phyloP scores from a whole-genome alignment of 1,284 basidiomycete species.

The Meira nashicola region DNA sequence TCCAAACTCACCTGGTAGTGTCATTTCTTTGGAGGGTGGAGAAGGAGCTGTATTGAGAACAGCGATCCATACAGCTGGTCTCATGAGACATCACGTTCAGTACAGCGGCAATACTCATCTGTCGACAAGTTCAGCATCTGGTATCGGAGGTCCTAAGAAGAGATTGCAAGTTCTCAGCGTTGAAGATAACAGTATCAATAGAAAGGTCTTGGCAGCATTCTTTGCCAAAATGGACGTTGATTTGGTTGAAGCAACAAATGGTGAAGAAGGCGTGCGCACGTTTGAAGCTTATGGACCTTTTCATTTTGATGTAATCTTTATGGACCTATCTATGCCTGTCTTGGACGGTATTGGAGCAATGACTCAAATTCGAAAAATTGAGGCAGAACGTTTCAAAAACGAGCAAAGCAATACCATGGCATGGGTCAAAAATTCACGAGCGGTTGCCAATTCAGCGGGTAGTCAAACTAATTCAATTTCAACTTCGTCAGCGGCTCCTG shows the following conservation, averaged over 20 bases:
- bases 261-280: slow-evolving; percentile 73
- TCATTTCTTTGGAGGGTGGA: slow-evolving; percentile 55
- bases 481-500: not conserved
- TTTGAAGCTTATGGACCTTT: slow-evolving; percentile 62
- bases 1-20: slow-evolving; percentile 54
- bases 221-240: slow-evolving; percentile 70
- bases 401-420: not conserved
- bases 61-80: slow-evolving; percentile 32
- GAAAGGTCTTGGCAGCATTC: slow-evolving; percentile 67
- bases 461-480: not conserved
- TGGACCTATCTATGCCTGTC: slow-evolving; percentile 88
- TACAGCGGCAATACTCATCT: not conserved
- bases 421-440: not conserved
- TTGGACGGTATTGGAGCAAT: slow-evolving; percentile 82
- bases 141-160: not conserved
- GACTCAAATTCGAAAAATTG: slow-evolving; percentile 72
- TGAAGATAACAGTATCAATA: slow-evolving; percentile 48
- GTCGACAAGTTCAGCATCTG: no score
- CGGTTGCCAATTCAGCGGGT: no score
- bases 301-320: slow-evolving; percentile 58
- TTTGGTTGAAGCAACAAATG: slow-evolving; percentile 73
- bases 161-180: slow-evolving; percentile 21
- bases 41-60: slow-evolving; percentile 57
- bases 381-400: slow-evolving; percentile 57
- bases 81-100: not conserved